Percentiles rank a stretch among this genome's conserved stretches.
phyloP scores from a whole-genome alignment of 192 early-diverging fungal genomes.

The Coemansia brasiliensis region DNA sequence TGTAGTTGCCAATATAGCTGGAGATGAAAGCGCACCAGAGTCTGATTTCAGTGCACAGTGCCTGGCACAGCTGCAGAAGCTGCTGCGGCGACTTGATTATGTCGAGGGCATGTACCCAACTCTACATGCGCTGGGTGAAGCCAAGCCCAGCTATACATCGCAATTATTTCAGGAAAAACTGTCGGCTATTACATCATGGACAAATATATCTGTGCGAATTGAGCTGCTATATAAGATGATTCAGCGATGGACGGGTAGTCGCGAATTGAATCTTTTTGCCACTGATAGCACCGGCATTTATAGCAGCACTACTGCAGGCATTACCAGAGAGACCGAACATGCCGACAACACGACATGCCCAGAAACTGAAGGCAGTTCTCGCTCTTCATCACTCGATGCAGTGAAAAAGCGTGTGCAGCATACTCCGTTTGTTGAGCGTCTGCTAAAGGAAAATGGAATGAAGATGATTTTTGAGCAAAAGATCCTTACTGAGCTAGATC shows the following conservation, averaged over 20 bases:
- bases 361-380: neutral
- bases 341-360: neutral
- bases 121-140: slow-evolving; percentile 58
- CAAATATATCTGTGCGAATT: slow-evolving; percentile 69
- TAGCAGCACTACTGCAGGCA: slow-evolving; percentile 30
- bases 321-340: slow-evolving; percentile 4
- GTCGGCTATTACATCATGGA: slow-evolving; percentile 75
- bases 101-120: slow-evolving; percentile 80
- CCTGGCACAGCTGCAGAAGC: slow-evolving; percentile 63
- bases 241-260: slow-evolving; percentile 79
- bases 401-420: slow-evolving; percentile 26
- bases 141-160: slow-evolving; percentile 71
- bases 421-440: slow-evolving; percentile 79
- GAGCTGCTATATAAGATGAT: slow-evolving; percentile 73
- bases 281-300: slow-evolving; percentile 11
- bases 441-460: slow-evolving; percentile 81
- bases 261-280: slow-evolving; percentile 39
- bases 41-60: slow-evolving; percentile 40
- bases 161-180: slow-evolving; percentile 66
- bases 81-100: slow-evolving; percentile 75
- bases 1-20: slow-evolving; percentile 3
- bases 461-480: slow-evolving; percentile 73
- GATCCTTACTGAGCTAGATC: slow-evolving; percentile 64
- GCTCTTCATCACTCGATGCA: neutral
- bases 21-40: neutral